These are phyloP conservation scores for Aspergillus olivimuriae DNA, from an alignment of 495 filamentous ascomycete genomes.

Conservation along the genomic window DNA sequence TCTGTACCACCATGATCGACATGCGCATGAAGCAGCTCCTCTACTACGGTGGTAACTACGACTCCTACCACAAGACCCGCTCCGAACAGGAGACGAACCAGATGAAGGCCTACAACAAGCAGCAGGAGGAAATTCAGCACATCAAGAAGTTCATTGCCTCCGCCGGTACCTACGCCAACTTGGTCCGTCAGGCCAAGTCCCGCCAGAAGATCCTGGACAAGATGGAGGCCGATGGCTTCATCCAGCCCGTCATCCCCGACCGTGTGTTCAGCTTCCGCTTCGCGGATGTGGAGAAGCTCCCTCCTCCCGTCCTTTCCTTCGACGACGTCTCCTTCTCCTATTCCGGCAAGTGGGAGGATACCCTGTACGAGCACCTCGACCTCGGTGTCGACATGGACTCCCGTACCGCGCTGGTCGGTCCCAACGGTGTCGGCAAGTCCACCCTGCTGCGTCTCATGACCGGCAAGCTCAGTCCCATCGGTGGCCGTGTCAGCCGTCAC, in stretches of 20 bases:
- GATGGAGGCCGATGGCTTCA: slow-evolving; percentile 99
- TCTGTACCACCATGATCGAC: slow-evolving; percentile 98
- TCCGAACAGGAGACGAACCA: slow-evolving; percentile 95
- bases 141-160: slow-evolving; percentile 99
- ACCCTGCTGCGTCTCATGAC: slow-evolving; percentile 97
- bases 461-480: slow-evolving; percentile 81
- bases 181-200: slow-evolving; percentile 97
- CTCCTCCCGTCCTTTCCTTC: slow-evolving; percentile 91
- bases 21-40: slow-evolving; percentile 86
- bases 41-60: slow-evolving; percentile 99
- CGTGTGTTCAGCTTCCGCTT: slow-evolving; percentile 97
- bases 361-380: slow-evolving; percentile 93
- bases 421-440: slow-evolving; percentile 99
- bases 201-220: slow-evolving; percentile 99
- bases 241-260: slow-evolving; percentile 80
- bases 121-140: slow-evolving; percentile 97
- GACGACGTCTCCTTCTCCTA: slow-evolving; percentile 98
- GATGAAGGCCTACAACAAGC: slow-evolving; percentile 96
- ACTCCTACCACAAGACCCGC: slow-evolving; percentile 94
- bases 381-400: slow-evolving; percentile 99
- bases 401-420: slow-evolving; percentile 91
- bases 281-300: slow-evolving; percentile 96
- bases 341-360: slow-evolving; percentile 80
- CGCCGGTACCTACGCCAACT: slow-evolving; percentile 98
- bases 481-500: slow-evolving; percentile 77